These are phyloP conservation scores for Picocystis sp. DNA, from an alignment of 163 green algal genomes.

Conservation along the genomic window DNA sequence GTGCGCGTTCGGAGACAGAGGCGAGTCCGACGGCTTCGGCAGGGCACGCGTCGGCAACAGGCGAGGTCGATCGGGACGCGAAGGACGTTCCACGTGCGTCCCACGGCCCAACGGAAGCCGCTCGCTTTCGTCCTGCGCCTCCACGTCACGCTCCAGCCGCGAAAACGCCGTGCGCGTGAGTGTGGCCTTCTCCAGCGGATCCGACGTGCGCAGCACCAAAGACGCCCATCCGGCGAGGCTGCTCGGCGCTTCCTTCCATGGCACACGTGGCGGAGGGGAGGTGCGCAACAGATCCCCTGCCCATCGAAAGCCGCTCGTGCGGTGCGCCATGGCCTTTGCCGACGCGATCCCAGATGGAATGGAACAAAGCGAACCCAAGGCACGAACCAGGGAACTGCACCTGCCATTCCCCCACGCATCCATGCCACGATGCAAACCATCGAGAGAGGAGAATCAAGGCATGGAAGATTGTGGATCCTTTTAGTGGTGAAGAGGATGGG, in stretches of 20 bases:
- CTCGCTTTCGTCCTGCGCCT: not conserved
- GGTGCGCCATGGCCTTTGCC: not conserved
- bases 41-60: conserved; percentile 16
- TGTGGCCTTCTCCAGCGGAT: conserved; percentile 7
- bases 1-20: conserved; percentile 12
- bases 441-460: no score
- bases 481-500: no score
- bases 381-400: no score
- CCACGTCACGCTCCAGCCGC: not conserved
- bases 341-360: not conserved
- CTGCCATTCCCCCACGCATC: no score
- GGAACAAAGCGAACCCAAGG: no score
- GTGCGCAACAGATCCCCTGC: not conserved
- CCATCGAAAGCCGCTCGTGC: not conserved
- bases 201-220: conserved; percentile 7
- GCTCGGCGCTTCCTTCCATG: not conserved
- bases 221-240: conserved; percentile 1
- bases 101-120: not conserved
- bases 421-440: no score
- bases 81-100: conserved; percentile 1
- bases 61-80: conserved; percentile 1
- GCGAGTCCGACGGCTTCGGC: conserved; percentile 11
- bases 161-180: conserved; percentile 11
- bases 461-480: no score
- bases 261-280: not conserved